A percentile compares a stretch with the other conserved stretches of the same genome.
Conservation (phyloP, 192 early-diverging fungal genomes). For the Backusella luteola region DNA sequence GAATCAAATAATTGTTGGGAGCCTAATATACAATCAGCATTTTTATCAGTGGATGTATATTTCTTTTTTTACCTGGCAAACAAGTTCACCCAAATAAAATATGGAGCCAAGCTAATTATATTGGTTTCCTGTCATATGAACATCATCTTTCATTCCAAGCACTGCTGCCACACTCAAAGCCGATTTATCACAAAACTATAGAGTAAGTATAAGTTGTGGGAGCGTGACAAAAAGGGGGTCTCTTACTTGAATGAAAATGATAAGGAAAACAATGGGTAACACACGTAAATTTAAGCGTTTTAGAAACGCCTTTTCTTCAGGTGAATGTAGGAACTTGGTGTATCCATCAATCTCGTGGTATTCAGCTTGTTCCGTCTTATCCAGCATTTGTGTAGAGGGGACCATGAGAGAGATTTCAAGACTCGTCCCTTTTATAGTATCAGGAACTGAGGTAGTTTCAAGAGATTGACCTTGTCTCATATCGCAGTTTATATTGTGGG, state of each 20-base stretch:
- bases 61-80: constrained; percentile 11
- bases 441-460: background rate
- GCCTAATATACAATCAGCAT: background rate
- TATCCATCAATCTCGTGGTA: background rate
- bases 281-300: background rate
- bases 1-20: constrained; percentile 10
- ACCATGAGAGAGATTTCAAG: no score
- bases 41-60: no score
- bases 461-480: background rate
- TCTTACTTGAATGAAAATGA: constrained; percentile 8
- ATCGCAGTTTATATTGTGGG: background rate
- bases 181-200: constrained; percentile 24
- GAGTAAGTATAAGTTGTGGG: no score
- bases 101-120: constrained; percentile 19
- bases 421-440: background rate
- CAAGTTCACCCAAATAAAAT: constrained; percentile 22
- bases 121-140: background rate
- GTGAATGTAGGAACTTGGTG: background rate
- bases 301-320: constrained; percentile 11
- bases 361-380: background rate
- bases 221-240: no score
- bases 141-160: constrained; percentile 18
- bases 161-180: constrained; percentile 15
- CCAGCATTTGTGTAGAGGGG: background rate
- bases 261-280: background rate